Base-by-base conservation (phyloP, 768 basidiomycete species). In the Ramaria sp. region DNA sequence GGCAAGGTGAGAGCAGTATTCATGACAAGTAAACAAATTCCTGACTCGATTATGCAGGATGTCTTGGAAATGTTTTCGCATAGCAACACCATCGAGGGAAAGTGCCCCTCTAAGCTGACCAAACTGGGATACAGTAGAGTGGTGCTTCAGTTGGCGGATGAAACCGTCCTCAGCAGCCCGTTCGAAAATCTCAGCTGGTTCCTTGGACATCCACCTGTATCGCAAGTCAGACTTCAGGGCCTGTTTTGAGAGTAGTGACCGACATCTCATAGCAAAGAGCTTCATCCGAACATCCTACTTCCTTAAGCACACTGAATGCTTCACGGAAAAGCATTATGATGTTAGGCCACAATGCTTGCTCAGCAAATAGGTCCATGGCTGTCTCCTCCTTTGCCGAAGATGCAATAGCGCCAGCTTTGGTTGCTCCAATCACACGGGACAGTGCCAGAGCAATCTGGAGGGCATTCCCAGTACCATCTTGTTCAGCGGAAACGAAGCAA, bases 141-240 rank as follows among this genome's bases (percentile, higher is more conserved):
- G 82, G 56, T 77, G 77, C 66, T 81, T 82, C 45, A 83, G 69
- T 78, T 83, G 61, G 17, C 64, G 65, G 50, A 83, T 76, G 67
- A 84, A 82, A 15, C 82, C 82, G 34, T 83, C 81, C 61, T 84
- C 82, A 6, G 82, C 82, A 7, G 82, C 81, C 17, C 79, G 72
- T 66, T 84, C 82, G 64, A 84, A 84, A 41, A 83, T 82, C 62
- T 83, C 82, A 7, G 82, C 82, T 1, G 82, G 81, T 62, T 84
- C 82, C 62, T 83, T 83, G 24, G 82, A 83, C 81, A 83, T 84
- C 82, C 82, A 82, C 80, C 81, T 80, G 50, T 43, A 49, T 11
- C 20, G 3, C 30, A 38, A 24, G 13, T 17, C 20, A 51, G 56
- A 7, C 48, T 33, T 54, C n/a, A 10, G 42, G 7, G 12, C 4